Evolutionary conservation across 345 rosid genomes (phyloP).

Genomic region (Microthlaspi erraticum): DNA sequence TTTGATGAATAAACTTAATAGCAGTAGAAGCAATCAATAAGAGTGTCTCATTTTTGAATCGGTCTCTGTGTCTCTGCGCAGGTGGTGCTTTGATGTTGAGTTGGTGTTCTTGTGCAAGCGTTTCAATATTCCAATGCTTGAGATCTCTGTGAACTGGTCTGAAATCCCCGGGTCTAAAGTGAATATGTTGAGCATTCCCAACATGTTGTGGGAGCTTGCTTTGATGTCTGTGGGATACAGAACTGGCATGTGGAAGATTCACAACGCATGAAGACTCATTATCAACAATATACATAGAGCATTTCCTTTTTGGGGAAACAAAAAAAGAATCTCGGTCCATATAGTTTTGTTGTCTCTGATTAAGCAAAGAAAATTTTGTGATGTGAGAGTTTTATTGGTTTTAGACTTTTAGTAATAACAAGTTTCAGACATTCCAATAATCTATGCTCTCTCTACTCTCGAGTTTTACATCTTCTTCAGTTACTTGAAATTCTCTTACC

Average conservation of each 20-base stretch:
- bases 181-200: constrained; percentile 84
- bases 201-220: constrained; percentile 97
- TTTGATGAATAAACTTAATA: neutral
- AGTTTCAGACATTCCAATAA: neutral
- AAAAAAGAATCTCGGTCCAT: neutral
- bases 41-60: neutral
- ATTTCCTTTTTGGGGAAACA: neutral
- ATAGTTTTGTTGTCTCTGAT: constrained; percentile 13
- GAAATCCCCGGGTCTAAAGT: constrained; percentile 98
- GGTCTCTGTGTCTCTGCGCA: constrained; percentile 39
- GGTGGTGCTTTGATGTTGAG: constrained; percentile 99
- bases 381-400: no score
- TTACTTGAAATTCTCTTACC: neutral
- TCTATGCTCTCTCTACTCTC: neutral
- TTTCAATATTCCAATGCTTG: constrained; percentile 71
- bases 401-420: neutral
- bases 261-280: constrained; percentile 41
- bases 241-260: constrained; percentile 77
- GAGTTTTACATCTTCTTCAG: constrained; percentile 10
- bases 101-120: constrained; percentile 86
- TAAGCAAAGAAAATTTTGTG: neutral
- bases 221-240: constrained; percentile 92
- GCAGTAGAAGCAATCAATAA: constrained; percentile 8
- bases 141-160: constrained; percentile 92
- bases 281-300: constrained; percentile 21